Evolutionary conservation across 2,329 filamentous ascomycete genomes (phyloP), one percentile per base, ranked within the genome.

Genomic region (Tolypocladium guangdongense): DNA sequence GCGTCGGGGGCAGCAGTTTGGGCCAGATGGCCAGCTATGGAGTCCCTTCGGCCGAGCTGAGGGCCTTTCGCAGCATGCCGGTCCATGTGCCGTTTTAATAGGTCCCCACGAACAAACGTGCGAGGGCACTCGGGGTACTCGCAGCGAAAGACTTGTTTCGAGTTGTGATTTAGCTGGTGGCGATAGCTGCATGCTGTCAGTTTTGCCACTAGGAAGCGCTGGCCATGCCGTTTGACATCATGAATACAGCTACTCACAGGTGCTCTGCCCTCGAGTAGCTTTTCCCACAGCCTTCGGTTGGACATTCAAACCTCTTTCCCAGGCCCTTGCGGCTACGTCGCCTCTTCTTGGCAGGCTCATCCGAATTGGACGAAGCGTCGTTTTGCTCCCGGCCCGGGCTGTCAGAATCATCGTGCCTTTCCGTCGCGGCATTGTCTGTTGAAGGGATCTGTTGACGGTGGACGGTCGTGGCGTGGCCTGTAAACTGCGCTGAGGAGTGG

Each of bases 251-350:
- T 7, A 47, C 78, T 78, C 81, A 96, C 74, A 99, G 76, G 74
- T 99, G 93, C 71, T 97, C 93, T 10, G 93, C 92, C 66, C 93
- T 82, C 30, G 92, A 96, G 68, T 99, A 99, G 66, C 87, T 95
- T 76, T 96, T 99, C 41, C 90, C 91, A 64, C 93, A 99, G 39
- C 87, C 89, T 59, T 88, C 84, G 55, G 90, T 83, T 6, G 87
- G 85, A 66, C 93, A 99, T 63, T 88, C 85, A 58, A 90, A 92
- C 64, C 84, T 83, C 72, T 90, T 91, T 67, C 90, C 87, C 41
- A 89, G 72, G 3, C 86, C 86, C 67, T 90, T 90, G 58, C 87
- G 81, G 70, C 87, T 90, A 53, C 87, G 74, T 60, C 86, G 74
- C 54, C 86, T 75, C 70, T 90, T 83, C 43, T 52, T 56, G 30